Base-by-base conservation (phyloP, 352 stramenopile species). In the Phytophthora niederhauseri region DNA sequence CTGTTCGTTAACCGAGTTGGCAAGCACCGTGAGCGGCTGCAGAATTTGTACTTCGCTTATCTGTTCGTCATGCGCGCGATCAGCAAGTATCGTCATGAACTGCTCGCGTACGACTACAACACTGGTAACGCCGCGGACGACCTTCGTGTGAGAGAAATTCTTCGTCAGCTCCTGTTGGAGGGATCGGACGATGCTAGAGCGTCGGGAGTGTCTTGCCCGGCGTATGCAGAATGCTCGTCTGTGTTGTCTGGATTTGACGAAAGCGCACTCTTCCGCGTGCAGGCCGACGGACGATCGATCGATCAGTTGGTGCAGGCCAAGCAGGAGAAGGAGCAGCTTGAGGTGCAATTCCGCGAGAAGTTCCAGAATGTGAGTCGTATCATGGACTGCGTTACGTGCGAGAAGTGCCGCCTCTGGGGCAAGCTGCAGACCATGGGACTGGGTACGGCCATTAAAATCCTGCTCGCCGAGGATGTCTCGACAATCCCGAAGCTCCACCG, bases 41-140 rank as follows among this genome's bases (percentile, higher is more conserved):
- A 98, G 46, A 99, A 99, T 75, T 80, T 99, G 31, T 98, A 99
- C 71, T 99, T 99, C 73, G 91, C 95, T 12, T 99, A 99, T 73
- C 82, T 99, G 1, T 98, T 99, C 53, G 84, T 99, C 24, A 92
- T 99, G 61, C 87, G 98, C 22, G 97, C 98, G 4, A 78, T 99
- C 15, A 91, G 93, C 34, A 98, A 98, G 61, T 98, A 98, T 49
- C 82, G 82, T 48, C 73, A 93, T 45, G 90, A 98, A 48, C 76
- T 99, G n/a, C 83, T 98, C 53, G 75, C 94, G 48, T 98, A 98
- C 68, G 91, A 98, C 52, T 99, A 98, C 77, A 81, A 89, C 60
- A 99, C 97, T 0, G 97, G 97, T 17, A 98, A 99, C 75, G 79
- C 86, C 28, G 78, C 68, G 8, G 94, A 98, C 51, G 91, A 98